Conservation (phyloP, 2,329 filamentous ascomycete genomes). For the Plenodomus biglobosus region DNA sequence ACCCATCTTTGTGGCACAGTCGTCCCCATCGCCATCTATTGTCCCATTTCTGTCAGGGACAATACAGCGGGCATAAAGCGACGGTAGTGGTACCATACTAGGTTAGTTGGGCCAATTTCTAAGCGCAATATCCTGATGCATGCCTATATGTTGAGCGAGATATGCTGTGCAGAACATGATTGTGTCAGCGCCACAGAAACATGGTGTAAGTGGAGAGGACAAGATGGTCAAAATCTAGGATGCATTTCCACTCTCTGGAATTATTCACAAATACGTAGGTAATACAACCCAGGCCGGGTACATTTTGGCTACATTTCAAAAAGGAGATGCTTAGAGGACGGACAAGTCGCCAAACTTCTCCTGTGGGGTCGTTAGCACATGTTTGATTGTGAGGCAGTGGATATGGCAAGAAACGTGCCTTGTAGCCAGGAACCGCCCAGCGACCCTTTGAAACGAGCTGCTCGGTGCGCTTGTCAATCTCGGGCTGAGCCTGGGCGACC, state of each 20-base stretch:
- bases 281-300: slow-evolving; percentile 43
- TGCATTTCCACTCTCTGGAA: slow-evolving; percentile 38
- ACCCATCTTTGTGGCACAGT: too few relatives aligned
- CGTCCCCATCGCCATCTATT: too few relatives aligned
- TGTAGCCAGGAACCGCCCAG: slow-evolving; percentile 98
- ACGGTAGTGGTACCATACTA: too few relatives aligned
- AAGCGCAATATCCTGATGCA: too few relatives aligned
- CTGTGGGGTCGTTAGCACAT: slow-evolving; percentile 61
- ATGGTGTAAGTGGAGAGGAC: background rate
- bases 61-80: too few relatives aligned
- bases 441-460: slow-evolving; percentile 96
- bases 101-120: too few relatives aligned
- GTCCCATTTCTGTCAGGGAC: too few relatives aligned
- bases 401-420: slow-evolving; percentile 62
- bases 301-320: slow-evolving; percentile 26
- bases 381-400: background rate
- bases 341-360: slow-evolving; percentile 99
- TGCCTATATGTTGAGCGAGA: too few relatives aligned
- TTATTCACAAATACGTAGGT: slow-evolving; percentile 46
- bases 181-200: too few relatives aligned
- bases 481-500: slow-evolving; percentile 87
- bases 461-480: slow-evolving; percentile 95
- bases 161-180: too few relatives aligned
- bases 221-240: slow-evolving; percentile 14
- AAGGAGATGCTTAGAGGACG: slow-evolving; percentile 68